Percentiles rank a stretch among this genome's conserved stretches.
Conservation (phyloP, 1,139 yeast genomes). For the Taiozyma sp. region DNA sequence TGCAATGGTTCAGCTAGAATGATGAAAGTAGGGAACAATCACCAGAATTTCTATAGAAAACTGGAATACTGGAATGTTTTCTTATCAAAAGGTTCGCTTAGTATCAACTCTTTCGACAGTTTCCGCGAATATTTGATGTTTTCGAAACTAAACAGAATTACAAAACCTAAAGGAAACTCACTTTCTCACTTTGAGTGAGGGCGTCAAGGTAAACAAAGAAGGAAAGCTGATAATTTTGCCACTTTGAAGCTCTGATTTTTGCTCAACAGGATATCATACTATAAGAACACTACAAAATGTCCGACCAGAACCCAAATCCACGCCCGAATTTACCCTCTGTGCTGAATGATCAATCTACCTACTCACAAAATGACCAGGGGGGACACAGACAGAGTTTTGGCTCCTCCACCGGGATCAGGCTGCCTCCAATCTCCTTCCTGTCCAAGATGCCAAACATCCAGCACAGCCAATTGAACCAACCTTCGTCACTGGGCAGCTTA, state of each 20-base stretch:
- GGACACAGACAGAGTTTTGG: not conserved
- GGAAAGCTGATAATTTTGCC: not conserved
- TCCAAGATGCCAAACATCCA: slow-evolving; percentile 11
- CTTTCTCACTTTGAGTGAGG: not conserved
- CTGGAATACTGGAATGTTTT: not conserved
- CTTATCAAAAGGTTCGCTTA: not conserved
- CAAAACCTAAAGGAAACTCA: not conserved
- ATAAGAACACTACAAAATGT: not conserved
- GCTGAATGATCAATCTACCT: slow-evolving; percentile 1
- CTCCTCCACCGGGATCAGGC: slow-evolving; percentile 15
- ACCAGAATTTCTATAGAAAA: not conserved
- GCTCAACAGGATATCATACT: not conserved
- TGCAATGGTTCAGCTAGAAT: not conserved
- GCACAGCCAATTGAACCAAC: not conserved
- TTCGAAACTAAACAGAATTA: not conserved
- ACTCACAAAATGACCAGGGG: not conserved
- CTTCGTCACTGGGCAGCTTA: not conserved
- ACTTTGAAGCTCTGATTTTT: not conserved
- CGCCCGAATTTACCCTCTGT: slow-evolving; percentile 19
- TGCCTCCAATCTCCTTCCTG: slow-evolving; percentile 23
- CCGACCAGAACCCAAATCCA: slow-evolving; percentile 5
- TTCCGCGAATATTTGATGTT: not conserved
- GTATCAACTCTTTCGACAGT: not conserved
- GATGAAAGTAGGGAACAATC: not conserved
- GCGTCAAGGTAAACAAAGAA: not conserved